Conservation (phyloP, 148 eudicot species). For the Arbutus unedo region DNA sequence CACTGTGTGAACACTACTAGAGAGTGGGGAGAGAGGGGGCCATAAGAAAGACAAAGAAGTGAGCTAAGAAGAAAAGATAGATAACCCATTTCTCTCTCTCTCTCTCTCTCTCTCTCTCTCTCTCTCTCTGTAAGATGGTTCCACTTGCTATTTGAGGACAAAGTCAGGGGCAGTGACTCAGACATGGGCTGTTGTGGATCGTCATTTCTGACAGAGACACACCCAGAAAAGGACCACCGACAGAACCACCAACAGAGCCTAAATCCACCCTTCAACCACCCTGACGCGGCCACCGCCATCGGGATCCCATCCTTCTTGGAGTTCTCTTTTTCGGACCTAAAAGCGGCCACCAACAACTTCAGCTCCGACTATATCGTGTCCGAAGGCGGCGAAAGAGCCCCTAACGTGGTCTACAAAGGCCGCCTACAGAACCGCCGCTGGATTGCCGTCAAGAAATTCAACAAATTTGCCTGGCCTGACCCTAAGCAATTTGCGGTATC, state of each 20-base stretch:
- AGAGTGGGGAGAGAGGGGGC: neutral
- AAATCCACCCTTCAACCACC: slow-evolving; percentile 19
- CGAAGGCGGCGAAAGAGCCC: slow-evolving; percentile 73
- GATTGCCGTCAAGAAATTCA: slow-evolving; percentile 84
- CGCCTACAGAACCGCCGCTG: slow-evolving; percentile 52
- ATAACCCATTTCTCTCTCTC: neutral
- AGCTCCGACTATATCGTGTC: slow-evolving; percentile 65
- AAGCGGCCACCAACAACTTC: slow-evolving; percentile 70
- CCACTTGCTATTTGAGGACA: neutral
- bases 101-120: neutral
- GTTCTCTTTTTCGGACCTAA: slow-evolving; percentile 55
- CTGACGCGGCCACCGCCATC: slow-evolving; percentile 8
- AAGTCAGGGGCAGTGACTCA: slow-evolving; percentile 1
- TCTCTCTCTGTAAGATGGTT: neutral
- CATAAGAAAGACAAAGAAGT: neutral
- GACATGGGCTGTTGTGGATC: slow-evolving; percentile 65
- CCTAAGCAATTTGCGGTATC: slow-evolving; percentile 77
- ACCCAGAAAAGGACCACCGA: slow-evolving; percentile 29
- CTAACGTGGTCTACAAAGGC: slow-evolving; percentile 75
- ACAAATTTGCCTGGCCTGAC: slow-evolving; percentile 84
- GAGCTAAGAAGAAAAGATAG: neutral
- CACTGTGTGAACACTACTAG: neutral
- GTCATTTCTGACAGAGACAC: slow-evolving; percentile 32
- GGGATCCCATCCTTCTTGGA: slow-evolving; percentile 53
- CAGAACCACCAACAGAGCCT: slow-evolving; percentile 17